Conservation (phyloP, 441 rosid genomes). For the Pelargonium cotyledonis region DNA sequence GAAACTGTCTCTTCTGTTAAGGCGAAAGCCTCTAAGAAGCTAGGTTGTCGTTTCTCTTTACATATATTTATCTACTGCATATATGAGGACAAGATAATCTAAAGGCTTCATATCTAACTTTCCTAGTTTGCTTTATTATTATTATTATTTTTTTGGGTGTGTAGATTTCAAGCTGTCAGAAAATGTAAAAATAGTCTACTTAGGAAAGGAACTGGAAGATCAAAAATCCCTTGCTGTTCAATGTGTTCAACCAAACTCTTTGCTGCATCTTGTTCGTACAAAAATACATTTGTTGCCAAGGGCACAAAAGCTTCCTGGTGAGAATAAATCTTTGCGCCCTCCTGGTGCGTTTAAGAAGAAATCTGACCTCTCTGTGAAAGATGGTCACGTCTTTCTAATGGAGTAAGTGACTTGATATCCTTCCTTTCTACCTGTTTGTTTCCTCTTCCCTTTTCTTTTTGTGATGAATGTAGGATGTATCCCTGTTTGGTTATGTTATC, state of each 20-base stretch:
- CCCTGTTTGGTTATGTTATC: not conserved
- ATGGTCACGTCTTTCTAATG: conserved; percentile 91
- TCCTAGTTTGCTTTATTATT: no score
- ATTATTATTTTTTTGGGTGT: conserved; percentile 8
- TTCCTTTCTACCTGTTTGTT: not conserved
- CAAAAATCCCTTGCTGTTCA: conserved; percentile 66
- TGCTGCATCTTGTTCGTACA: conserved; percentile 93
- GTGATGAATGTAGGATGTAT: conserved; percentile 3
- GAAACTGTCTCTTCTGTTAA: conserved; percentile 77
- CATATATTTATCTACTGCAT: not conserved
- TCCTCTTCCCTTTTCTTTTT: not conserved
- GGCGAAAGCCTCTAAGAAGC: conserved; percentile 88
- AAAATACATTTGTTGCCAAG: conserved; percentile 71
- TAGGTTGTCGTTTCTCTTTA: conserved; percentile 54
- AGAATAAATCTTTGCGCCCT: conserved; percentile 85
- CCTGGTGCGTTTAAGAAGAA: conserved; percentile 99
- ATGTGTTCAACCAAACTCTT: conserved; percentile 83
- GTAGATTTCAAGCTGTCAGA: conserved; percentile 92
- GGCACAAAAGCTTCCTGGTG: conserved; percentile 89
- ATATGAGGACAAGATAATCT: not conserved
- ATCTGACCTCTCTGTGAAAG: conserved; percentile 93
- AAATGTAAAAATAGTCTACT: conserved; percentile 66
- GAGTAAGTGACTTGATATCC: conserved; percentile 54
- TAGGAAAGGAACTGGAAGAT: conserved; percentile 93
- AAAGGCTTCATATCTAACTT: not conserved